These are phyloP conservation scores for Penicillium vulpinum DNA, from an alignment of 2,329 filamentous ascomycete genomes.

Conservation along the genomic window DNA sequence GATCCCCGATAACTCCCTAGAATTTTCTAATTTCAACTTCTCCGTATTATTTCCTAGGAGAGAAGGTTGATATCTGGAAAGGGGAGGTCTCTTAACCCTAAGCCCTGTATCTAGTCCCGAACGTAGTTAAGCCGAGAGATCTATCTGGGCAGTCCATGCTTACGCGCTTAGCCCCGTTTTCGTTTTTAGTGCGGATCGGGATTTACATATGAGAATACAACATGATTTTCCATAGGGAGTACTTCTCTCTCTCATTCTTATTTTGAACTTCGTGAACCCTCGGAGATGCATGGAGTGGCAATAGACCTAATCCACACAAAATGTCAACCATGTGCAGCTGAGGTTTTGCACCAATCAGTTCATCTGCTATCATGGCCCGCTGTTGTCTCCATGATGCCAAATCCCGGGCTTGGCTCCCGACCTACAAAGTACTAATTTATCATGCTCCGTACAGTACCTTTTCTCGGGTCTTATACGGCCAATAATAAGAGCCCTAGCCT, in stretches of 20 bases:
- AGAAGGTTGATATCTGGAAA: background rate
- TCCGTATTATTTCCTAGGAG: too few relatives aligned
- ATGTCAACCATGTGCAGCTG: background rate
- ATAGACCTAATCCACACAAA: background rate
- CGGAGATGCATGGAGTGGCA: background rate
- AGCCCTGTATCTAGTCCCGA: background rate
- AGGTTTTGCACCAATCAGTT: background rate
- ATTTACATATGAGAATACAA: too few relatives aligned
- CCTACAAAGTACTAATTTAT: background rate
- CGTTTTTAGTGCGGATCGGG: background rate
- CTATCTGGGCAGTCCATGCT: background rate
- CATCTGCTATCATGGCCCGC: background rate
- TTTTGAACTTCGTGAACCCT: background rate
- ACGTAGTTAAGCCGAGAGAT: constrained; percentile 3
- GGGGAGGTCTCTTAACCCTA: background rate
- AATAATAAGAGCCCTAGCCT: background rate
- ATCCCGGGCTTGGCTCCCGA: constrained; percentile 10
- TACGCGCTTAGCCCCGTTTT: background rate
- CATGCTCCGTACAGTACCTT: background rate
- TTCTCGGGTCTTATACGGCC: constrained; percentile 9
- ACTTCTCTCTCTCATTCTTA: background rate
- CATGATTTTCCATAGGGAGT: too few relatives aligned
- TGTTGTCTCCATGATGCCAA: constrained; percentile 1
- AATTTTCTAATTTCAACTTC: too few relatives aligned
- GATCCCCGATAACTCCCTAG: background rate